Evolutionary conservation across 2,329 filamentous ascomycete genomes (phyloP).

Genomic region (Pyrenochaeta sp.): DNA sequence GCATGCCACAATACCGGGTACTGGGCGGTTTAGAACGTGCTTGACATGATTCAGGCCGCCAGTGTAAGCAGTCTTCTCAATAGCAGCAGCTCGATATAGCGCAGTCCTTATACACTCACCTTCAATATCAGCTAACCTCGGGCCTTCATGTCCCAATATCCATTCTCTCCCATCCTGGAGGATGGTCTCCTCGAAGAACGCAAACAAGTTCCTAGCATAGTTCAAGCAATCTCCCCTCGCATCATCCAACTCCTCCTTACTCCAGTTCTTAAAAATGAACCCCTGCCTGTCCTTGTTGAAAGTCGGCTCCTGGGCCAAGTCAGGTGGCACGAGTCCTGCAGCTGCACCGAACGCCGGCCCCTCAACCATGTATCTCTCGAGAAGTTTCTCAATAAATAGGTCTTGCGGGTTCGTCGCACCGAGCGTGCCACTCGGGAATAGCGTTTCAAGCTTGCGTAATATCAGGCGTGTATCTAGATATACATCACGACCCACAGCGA

Average conservation of each 20-base stretch:
- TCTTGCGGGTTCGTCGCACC: slow-evolving; percentile 47
- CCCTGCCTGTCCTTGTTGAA: slow-evolving; percentile 66
- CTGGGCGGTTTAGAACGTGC: slow-evolving; percentile 1
- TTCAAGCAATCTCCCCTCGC: slow-evolving; percentile 63
- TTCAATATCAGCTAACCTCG: slow-evolving; percentile 71
- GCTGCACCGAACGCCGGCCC: slow-evolving; percentile 63
- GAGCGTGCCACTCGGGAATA: slow-evolving; percentile 35
- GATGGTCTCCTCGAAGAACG: slow-evolving; percentile 66
- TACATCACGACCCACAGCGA: slow-evolving; percentile 71
- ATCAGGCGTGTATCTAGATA: slow-evolving; percentile 76
- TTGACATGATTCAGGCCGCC: neutral
- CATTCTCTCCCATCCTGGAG: slow-evolving; percentile 70
- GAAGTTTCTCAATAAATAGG: slow-evolving; percentile 61
- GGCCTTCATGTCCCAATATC: slow-evolving; percentile 62
- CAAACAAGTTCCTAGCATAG: slow-evolving; percentile 61
- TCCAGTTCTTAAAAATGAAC: slow-evolving; percentile 53
- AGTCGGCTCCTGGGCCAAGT: slow-evolving; percentile 61
- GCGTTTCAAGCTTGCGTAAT: slow-evolving; percentile 66
- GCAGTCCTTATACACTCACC: too few species aligned
- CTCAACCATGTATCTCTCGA: slow-evolving; percentile 64
- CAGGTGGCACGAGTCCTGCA: slow-evolving; percentile 61
- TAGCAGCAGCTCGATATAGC: too few species aligned
- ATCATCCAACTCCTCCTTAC: slow-evolving; percentile 43
- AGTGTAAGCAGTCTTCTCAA: too few species aligned
- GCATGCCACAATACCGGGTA: neutral